Conservation (phyloP, 768 basidiomycete genomes). For the Hypholoma fasciculare region DNA sequence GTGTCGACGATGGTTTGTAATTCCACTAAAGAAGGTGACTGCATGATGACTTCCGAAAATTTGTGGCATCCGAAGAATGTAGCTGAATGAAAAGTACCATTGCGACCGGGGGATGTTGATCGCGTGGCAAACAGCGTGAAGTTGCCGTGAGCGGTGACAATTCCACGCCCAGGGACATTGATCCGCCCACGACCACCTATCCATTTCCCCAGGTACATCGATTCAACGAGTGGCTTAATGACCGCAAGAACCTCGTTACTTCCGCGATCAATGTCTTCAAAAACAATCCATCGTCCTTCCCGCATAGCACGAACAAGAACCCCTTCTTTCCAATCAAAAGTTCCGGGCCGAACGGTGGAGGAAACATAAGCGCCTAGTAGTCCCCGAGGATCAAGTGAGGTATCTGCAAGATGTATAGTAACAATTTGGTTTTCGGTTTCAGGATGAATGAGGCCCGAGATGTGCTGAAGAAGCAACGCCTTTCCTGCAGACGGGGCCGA, state of each 20-base stretch:
- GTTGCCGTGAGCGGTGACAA: conserved; percentile 70
- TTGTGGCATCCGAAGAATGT: conserved; percentile 87
- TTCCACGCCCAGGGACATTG: conserved; percentile 72
- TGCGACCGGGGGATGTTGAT: conserved; percentile 52
- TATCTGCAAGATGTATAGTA: conserved; percentile 90
- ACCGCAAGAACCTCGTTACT: conserved; percentile 88
- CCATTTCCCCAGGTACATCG: conserved; percentile 64
- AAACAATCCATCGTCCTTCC: conserved; percentile 89
- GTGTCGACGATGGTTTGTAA: conserved; percentile 67
- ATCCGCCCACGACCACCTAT: conserved; percentile 72
- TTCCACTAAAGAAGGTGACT: conserved; percentile 64
- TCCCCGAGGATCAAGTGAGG: conserved; percentile 91
- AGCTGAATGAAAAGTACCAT: conserved; percentile 51
- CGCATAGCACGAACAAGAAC: conserved; percentile 87
- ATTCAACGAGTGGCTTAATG: conserved; percentile 83
- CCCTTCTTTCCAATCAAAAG: conserved; percentile 97
- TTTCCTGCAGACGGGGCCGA: conserved; percentile 91
- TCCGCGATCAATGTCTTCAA: conserved; percentile 91
- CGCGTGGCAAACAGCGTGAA: conserved; percentile 92
- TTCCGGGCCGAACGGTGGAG: conserved; percentile 77
- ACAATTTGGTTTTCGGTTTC: conserved; percentile 67
- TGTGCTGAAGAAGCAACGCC: conserved; percentile 72
- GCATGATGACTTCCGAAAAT: conserved; percentile 69
- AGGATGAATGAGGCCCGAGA: conserved; percentile 68
- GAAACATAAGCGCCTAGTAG: conserved; percentile 93